Evolutionary conservation across 257 asterid species (phyloP).

Genomic region (Ehretia macrophylla): DNA sequence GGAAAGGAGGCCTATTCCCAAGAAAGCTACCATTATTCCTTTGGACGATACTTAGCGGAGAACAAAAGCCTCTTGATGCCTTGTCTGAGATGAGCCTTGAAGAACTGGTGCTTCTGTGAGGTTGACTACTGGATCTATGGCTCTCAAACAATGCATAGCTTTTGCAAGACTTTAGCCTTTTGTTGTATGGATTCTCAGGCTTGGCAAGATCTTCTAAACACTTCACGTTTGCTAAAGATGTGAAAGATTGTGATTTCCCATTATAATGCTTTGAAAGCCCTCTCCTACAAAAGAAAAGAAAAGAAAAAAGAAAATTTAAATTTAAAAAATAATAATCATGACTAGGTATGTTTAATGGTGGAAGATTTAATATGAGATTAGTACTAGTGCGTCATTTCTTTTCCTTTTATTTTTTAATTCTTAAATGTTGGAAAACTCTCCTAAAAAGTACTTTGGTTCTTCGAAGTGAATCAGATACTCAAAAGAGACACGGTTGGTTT

Average conservation of each 20-base stretch:
- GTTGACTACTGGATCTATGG: neutral
- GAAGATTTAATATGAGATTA: too few species aligned
- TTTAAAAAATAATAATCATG: neutral
- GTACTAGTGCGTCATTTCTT: too few species aligned
- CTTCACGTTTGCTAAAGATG: conserved; percentile 40
- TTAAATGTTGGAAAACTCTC: too few species aligned
- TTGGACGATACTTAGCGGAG: conserved; percentile 23
- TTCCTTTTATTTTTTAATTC: too few species aligned
- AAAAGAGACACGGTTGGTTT: too few species aligned
- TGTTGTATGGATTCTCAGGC: conserved; percentile 45
- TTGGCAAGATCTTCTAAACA: conserved; percentile 59
- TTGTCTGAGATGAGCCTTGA: conserved; percentile 26
- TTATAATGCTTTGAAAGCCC: conserved; percentile 67
- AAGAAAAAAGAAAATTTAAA: neutral
- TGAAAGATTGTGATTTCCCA: conserved; percentile 69
- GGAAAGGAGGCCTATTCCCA: conserved; percentile 26
- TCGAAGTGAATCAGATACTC: too few species aligned
- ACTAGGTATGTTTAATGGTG: neutral
- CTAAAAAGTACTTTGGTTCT: too few species aligned
- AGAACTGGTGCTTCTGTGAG: conserved; percentile 18
- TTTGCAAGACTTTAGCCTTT: conserved; percentile 55
- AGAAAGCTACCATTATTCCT: conserved; percentile 28
- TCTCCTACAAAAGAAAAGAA: conserved; percentile 30
- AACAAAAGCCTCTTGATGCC: conserved; percentile 12
- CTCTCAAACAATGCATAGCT: conserved; percentile 30